Evolutionary conservation across 148 eudicot genomes (phyloP).

Genomic region (Arctostaphylos glauca): DNA sequence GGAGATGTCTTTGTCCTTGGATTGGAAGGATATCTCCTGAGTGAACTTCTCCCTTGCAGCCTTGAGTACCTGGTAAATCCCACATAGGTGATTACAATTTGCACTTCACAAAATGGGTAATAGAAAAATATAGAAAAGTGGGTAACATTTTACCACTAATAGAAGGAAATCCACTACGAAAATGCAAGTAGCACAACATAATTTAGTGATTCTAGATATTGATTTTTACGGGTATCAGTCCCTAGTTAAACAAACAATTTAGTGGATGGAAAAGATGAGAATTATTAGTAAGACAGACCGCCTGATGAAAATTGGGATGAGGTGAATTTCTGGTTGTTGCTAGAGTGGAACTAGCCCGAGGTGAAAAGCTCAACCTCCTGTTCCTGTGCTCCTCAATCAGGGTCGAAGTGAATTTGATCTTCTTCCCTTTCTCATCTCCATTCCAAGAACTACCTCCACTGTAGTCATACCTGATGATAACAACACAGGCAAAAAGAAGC

Average conservation of each 20-base stretch:
- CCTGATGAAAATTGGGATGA: constrained; percentile 50
- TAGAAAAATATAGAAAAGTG: not conserved
- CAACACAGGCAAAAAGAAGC: constrained; percentile 25
- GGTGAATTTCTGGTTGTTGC: constrained; percentile 32
- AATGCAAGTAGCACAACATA: not conserved
- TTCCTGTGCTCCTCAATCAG: constrained; percentile 19
- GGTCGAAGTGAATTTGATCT: constrained; percentile 10
- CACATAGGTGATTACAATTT: constrained; percentile 13
- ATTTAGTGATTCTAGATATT: not conserved
- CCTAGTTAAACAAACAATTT: not conserved
- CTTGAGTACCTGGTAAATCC: constrained; percentile 53
- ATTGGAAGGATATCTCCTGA: constrained; percentile 76
- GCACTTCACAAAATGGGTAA: constrained; percentile 13
- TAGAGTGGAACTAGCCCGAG: constrained; percentile 31
- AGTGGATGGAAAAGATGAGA: not conserved
- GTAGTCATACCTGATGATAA: constrained; percentile 36
- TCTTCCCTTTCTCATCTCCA: constrained; percentile 27
- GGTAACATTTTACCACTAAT: not conserved
- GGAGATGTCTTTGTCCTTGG: constrained; percentile 86
- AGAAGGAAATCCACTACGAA: not conserved
- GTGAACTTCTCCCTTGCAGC: constrained; percentile 83
- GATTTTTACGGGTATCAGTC: not conserved
- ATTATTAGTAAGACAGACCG: constrained; percentile 38
- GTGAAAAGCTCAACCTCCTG: constrained; percentile 27
- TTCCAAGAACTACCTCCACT: constrained; percentile 20